Percentiles rank a stretch among this genome's conserved stretches.
These are phyloP conservation scores for Pseudocercospora pini-densiflorae DNA, from an alignment of 2,329 filamentous ascomycete species.

Conservation along the genomic window DNA sequence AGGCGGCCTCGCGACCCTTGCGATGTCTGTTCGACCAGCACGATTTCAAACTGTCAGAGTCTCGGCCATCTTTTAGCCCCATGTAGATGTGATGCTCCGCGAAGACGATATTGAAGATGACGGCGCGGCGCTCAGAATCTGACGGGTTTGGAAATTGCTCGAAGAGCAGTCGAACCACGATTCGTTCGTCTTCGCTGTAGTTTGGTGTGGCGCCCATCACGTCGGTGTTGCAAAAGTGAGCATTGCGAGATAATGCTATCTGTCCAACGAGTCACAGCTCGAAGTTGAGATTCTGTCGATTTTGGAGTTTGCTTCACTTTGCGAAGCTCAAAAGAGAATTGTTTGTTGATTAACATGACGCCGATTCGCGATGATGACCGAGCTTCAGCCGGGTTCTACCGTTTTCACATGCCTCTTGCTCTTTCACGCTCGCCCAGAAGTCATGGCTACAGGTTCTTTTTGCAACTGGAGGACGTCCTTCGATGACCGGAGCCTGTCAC, in stretches of 20 bases:
- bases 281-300: not conserved
- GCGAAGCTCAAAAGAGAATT: not conserved
- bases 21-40: not conserved
- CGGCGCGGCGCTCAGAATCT: not conserved
- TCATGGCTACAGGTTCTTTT: not conserved
- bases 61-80: not conserved
- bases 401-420: not conserved
- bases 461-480: not conserved
- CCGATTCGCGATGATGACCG: not conserved
- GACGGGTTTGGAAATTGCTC: not conserved
- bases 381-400: not conserved
- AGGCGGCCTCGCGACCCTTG: not conserved
- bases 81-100: not conserved
- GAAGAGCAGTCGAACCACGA: not conserved
- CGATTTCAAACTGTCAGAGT: not conserved
- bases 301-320: not conserved
- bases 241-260: not conserved
- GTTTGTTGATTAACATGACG: not conserved
- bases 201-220: not conserved
- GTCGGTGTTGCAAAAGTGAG: not conserved
- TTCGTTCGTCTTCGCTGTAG: not conserved
- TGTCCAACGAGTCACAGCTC: not conserved
- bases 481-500: not conserved
- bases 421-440: not conserved
- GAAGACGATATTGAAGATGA: constrained; percentile 3